phyloP scores from a whole-genome alignment of 257 asterid genomes.

The Lycium ferocissimum region DNA sequence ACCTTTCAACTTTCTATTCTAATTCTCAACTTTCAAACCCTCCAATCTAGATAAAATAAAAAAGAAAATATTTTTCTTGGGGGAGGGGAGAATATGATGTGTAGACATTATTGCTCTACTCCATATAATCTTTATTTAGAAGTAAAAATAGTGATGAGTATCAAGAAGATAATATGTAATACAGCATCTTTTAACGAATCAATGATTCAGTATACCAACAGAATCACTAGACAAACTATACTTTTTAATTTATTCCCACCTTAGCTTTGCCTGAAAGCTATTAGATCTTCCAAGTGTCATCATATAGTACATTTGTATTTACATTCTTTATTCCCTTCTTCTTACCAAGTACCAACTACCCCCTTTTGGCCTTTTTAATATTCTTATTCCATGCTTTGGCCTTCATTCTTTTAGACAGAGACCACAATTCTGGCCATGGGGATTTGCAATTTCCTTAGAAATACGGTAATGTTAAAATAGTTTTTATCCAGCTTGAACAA shows the following conservation, averaged over 20 bases:
- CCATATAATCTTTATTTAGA: neutral
- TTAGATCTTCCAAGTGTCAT: constrained; percentile 22
- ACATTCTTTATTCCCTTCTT: constrained; percentile 11
- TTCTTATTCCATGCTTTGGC: neutral
- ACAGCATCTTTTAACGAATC: neutral
- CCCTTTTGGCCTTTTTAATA: neutral
- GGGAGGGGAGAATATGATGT: neutral
- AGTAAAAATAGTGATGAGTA: neutral
- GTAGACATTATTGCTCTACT: constrained; percentile 19
- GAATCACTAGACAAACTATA: constrained; percentile 4
- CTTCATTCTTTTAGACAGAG: neutral
- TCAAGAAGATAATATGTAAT: neutral
- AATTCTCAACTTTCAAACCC: too few species aligned
- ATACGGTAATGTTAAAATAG: neutral
- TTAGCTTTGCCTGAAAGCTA: constrained; percentile 28
- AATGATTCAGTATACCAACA: neutral
- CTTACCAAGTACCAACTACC: neutral
- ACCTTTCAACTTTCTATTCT: too few species aligned
- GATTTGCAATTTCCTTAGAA: neutral
- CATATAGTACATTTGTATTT: neutral
- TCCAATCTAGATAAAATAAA: too few species aligned
- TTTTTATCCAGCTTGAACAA: neutral
- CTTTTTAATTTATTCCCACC: constrained; percentile 8
- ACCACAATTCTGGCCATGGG: neutral
- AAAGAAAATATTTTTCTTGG: too few species aligned